Conservation (phyloP, 768 basidiomycete genomes). For the Boletus vinaceobasis region DNA sequence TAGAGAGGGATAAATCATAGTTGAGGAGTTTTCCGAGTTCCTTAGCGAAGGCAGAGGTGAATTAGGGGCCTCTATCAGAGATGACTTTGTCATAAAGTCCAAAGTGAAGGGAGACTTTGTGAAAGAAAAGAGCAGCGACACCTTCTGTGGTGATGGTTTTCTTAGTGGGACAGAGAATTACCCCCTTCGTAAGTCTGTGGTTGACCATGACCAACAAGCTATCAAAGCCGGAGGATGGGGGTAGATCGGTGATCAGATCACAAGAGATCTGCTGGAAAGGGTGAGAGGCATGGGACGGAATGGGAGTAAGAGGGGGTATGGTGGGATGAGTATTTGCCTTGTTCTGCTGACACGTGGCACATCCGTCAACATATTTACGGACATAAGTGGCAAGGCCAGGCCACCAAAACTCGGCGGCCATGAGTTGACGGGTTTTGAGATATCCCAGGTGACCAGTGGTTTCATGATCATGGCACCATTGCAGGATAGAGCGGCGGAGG, state of each 20-base stretch:
- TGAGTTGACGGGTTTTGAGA: neutral
- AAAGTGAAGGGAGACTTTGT: neutral
- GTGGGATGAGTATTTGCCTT: neutral
- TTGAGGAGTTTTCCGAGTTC: too few relatives aligned
- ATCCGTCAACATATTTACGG: rapidly evolving
- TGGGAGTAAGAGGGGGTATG: rapidly evolving
- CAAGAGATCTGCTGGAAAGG: neutral
- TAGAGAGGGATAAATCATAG: too few relatives aligned
- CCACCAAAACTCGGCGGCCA: neutral
- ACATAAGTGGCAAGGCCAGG: neutral
- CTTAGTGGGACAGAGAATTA: neutral
- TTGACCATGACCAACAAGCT: neutral
- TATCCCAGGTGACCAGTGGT: rapidly evolving
- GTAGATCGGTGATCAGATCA: neutral
- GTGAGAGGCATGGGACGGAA: rapidly evolving
- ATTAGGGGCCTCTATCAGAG: too few relatives aligned
- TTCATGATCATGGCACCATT: neutral
- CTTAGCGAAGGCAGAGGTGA: too few relatives aligned
- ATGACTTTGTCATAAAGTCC: neutral
- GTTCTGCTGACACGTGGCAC: neutral
- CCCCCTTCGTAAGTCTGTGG: neutral
- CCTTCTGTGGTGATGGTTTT: neutral
- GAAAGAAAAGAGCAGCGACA: neutral
- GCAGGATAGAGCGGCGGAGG: rapidly evolving
- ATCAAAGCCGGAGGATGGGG: neutral